These are phyloP conservation scores for Eucalyptus pauciflora DNA, from an alignment of 345 rosid genomes.

Conservation along the genomic window DNA sequence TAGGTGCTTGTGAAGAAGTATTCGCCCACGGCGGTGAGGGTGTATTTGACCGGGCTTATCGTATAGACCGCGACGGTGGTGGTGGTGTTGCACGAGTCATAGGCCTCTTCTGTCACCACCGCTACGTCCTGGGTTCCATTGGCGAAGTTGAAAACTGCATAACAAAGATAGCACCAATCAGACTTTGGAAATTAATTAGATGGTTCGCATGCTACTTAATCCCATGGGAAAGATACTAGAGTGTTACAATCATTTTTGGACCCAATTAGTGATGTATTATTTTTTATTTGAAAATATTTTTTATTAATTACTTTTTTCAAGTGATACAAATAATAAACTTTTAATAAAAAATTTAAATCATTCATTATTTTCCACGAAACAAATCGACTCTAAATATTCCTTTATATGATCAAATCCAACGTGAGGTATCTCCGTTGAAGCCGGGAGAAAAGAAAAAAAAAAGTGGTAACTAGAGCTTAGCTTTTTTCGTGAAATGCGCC, in stretches of 20 bases:
- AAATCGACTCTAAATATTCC: neutral
- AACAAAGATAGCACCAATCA: neutral
- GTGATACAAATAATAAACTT: too few relatives aligned
- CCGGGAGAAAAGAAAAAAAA: neutral
- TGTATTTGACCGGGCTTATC: constrained; percentile 23
- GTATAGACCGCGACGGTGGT: constrained; percentile 1
- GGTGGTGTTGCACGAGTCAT: constrained; percentile 20
- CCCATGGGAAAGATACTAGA: neutral
- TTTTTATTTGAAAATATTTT: neutral
- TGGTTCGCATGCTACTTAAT: neutral
- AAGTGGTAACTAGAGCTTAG: neutral
- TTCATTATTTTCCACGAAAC: neutral
- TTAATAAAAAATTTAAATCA: neutral
- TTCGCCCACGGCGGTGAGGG: constrained; percentile 26
- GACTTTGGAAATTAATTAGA: neutral
- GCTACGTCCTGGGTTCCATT: constrained; percentile 42
- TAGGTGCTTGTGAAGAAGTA: constrained; percentile 30
- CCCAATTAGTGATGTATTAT: neutral
- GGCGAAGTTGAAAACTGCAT: constrained; percentile 40
- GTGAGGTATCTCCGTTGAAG: neutral
- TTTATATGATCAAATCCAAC: neutral
- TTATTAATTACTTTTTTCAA: neutral
- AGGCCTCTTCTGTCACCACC: constrained; percentile 24
- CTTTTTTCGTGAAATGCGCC: neutral
- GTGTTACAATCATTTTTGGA: neutral